phyloP scores from a whole-genome alignment of 306 rosid genomes.

The Rosa lucieae region DNA sequence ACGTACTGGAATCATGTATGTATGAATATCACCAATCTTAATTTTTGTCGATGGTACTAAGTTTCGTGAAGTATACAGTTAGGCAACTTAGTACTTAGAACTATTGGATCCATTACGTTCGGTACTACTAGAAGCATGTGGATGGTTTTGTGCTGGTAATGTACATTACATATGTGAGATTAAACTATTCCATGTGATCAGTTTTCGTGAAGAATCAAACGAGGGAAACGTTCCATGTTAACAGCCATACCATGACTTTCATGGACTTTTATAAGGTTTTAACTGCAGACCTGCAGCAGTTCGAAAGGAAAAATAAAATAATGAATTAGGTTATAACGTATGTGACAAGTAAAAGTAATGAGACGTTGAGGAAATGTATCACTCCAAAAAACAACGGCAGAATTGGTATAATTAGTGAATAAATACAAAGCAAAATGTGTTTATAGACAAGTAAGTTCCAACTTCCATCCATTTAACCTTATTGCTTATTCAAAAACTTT shows the following conservation, averaged over 20 bases:
- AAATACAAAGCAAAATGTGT: neutral
- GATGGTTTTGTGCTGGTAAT: neutral
- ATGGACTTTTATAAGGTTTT: neutral
- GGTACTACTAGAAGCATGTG: neutral
- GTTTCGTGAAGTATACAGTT: neutral
- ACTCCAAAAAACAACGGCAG: neutral
- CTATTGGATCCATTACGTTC: neutral
- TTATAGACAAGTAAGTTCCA: neutral
- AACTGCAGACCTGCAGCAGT: neutral
- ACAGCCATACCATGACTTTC: neutral
- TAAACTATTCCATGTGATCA: slow-evolving; percentile 9
- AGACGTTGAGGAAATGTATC: too few relatives aligned
- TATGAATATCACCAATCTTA: neutral
- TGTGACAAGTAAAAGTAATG: neutral
- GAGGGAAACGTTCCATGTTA: neutral
- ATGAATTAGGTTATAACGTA: neutral
- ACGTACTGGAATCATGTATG: neutral
- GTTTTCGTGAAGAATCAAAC: too few relatives aligned
- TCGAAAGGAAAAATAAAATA: neutral
- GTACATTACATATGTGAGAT: neutral
- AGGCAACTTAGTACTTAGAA: neutral
- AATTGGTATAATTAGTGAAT: neutral
- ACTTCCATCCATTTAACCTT: neutral
- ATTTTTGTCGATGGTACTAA: neutral
- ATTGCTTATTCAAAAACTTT: neutral